phyloP scores from a whole-genome alignment of 352 stramenopile species.

The Globisporangium apiculatum region DNA sequence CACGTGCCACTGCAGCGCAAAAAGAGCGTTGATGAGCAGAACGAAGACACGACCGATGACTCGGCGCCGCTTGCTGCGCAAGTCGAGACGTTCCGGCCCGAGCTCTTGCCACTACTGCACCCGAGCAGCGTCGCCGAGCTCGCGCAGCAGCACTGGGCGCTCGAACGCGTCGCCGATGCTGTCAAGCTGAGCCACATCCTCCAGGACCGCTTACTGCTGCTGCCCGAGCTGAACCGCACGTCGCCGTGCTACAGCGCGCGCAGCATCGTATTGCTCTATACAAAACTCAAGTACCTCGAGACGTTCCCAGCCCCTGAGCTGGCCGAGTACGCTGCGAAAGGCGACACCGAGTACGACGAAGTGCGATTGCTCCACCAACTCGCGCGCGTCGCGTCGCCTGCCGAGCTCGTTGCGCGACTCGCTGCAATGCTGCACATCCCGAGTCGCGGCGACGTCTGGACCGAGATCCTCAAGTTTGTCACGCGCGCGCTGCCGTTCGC shows the following conservation, averaged over 20 bases:
- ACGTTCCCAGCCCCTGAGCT: slow-evolving; percentile 58
- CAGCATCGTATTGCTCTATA: slow-evolving; percentile 75
- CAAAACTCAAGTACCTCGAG: slow-evolving; percentile 79
- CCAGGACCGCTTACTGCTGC: slow-evolving; percentile 64
- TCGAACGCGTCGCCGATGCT: slow-evolving; percentile 47
- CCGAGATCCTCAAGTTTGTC: slow-evolving; percentile 74
- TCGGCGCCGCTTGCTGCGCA: slow-evolving; percentile 32
- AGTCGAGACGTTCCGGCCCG: slow-evolving; percentile 32
- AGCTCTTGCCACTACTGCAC: slow-evolving; percentile 55
- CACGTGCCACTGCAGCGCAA: slow-evolving; percentile 5
- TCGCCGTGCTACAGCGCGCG: slow-evolving; percentile 77
- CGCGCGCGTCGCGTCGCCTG: slow-evolving; percentile 42
- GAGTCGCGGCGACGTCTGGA: slow-evolving; percentile 64
- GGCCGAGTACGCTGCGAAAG: slow-evolving; percentile 40
- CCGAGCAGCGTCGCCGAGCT: slow-evolving; percentile 21
- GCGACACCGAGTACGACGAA: slow-evolving; percentile 55
- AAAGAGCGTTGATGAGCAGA: slow-evolving; percentile 12
- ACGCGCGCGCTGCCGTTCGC: slow-evolving; percentile 68
- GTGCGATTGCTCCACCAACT: slow-evolving; percentile 60
- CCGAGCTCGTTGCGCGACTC: slow-evolving; percentile 58
- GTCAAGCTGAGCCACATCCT: slow-evolving; percentile 57
- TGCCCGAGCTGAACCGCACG: slow-evolving; percentile 72
- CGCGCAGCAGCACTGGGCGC: slow-evolving; percentile 23
- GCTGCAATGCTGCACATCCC: slow-evolving; percentile 62
- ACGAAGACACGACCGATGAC: slow-evolving; percentile 6